Percentiles rank a stretch among this genome's conserved stretches.
These are phyloP conservation scores for Miscanthus lutarioriparius DNA, from an alignment of 176 grass and related monocot genomes.

Conservation along the genomic window DNA sequence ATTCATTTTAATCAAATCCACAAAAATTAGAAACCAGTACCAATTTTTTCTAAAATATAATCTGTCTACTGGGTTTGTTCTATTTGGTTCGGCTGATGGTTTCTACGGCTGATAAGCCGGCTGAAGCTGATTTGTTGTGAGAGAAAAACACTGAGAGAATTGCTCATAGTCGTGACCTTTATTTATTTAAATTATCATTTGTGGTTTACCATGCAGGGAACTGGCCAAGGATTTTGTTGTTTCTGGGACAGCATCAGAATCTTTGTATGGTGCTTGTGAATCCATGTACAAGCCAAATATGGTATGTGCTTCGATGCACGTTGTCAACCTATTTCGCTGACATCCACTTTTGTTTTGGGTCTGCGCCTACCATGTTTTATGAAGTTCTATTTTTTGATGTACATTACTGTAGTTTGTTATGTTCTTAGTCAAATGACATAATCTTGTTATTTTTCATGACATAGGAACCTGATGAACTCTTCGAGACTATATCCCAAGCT, in stretches of 20 bases:
- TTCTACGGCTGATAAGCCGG: too few species aligned
- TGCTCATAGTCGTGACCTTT: background rate
- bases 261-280: constrained; percentile 97
- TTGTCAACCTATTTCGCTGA: background rate
- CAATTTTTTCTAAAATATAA: background rate
- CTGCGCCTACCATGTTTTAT: background rate
- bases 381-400: background rate
- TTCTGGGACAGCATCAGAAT: constrained; percentile 92
- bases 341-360: background rate
- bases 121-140: too few species aligned
- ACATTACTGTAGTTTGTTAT: background rate
- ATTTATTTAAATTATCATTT: background rate
- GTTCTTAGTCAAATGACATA: background rate
- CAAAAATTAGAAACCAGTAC: background rate
- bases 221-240: constrained; percentile 99
- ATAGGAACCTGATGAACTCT: constrained; percentile 94
- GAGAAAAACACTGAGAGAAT: too few species aligned
- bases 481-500: constrained; percentile 97
- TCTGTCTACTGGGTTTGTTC: background rate
- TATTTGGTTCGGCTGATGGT: too few species aligned
- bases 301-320: constrained; percentile 45
- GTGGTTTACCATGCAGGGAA: constrained; percentile 54
- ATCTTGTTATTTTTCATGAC: constrained; percentile 26
- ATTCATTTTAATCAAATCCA: background rate
- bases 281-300: constrained; percentile 99